These are phyloP conservation scores for Rhodocollybia butyracea DNA, from an alignment of 768 basidiomycete species.

Conservation along the genomic window DNA sequence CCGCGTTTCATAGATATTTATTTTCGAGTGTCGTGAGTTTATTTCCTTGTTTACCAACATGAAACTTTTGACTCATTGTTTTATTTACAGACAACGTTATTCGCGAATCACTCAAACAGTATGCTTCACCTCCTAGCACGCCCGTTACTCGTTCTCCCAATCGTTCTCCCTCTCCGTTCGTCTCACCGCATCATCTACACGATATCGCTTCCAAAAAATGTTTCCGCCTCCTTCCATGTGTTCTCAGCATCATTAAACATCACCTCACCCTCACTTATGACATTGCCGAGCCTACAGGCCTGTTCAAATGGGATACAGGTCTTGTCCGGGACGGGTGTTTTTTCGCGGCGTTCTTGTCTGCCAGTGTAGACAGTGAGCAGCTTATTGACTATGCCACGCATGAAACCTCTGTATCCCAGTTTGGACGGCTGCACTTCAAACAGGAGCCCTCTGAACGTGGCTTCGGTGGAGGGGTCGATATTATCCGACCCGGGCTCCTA, in stretches of 20 bases:
- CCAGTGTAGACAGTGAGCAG: slow-evolving; percentile 52
- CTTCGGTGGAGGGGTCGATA: slow-evolving; percentile 6
- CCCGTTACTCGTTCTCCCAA: slow-evolving; percentile 39
- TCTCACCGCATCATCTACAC: slow-evolving; percentile 44
- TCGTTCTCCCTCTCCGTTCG: slow-evolving; percentile 43
- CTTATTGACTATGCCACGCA: slow-evolving; percentile 17
- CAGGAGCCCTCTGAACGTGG: slow-evolving; percentile 27
- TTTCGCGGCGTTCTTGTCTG: slow-evolving; percentile 78
- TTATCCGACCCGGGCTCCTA: slow-evolving; percentile 6
- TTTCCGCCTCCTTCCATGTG: slow-evolving; percentile 43
- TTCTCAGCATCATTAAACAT: slow-evolving; percentile 48
- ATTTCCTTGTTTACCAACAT: background rate
- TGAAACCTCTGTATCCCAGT: slow-evolving; percentile 13
- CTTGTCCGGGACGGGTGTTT: slow-evolving; percentile 88
- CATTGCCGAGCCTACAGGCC: slow-evolving; percentile 29
- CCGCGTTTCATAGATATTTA: slow-evolving; percentile 58
- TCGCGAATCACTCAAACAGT: slow-evolving; percentile 76
- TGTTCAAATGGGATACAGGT: slow-evolving; percentile 85
- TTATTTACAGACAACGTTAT: slow-evolving; percentile 69
- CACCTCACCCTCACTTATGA: slow-evolving; percentile 38
- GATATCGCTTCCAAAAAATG: slow-evolving; percentile 49
- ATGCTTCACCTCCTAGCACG: slow-evolving; percentile 27
- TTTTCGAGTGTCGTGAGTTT: slow-evolving; percentile 82
- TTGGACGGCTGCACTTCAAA: slow-evolving; percentile 32
- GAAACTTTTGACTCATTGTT: background rate